Evolutionary conservation across 192 early-diverging fungal species (phyloP), one percentile per base, ranked within the genome.

Genomic region (Obelidium mucronatum): DNA sequence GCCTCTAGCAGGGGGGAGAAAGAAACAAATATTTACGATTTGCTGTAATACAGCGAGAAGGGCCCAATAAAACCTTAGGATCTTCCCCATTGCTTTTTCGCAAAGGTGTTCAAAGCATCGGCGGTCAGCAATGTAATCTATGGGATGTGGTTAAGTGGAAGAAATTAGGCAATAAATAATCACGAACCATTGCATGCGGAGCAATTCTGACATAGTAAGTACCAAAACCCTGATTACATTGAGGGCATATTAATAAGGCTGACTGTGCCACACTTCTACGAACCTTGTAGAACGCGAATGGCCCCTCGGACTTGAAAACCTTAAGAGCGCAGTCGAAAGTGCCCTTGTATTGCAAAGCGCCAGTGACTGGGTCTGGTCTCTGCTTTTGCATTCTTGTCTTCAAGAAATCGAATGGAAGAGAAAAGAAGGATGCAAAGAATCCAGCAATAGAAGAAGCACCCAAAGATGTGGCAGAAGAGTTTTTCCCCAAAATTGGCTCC

Each of bases 151-250:
- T 30, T 6, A 42, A 5, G 19, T 17, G 8, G 63, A 19, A 60
- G 8, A n/a, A 5, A 34, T 31, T 60, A 13, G n/a, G n/a, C n/a
- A n/a, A n/a, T n/a, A n/a, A n/a, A n/a, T n/a, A n/a, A n/a, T n/a
- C n/a, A n/a, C n/a, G n/a, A 54, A 87, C 69, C 85, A 88, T 88
- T 30, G 82, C 85, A 72, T 88, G 85, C 15, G 85, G 85, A 40
- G 87, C 87, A 67, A 88, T 88, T 31, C 87, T 75, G 71, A 86
- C 37, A 77, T 88, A 88, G 73, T 83, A 88, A 5, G 87, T 88
- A 22, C 71, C 66, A 74, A 88, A 88, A 40, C 86, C 77, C 83
- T 84, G 58, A 13, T 28, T 26, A 74, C 34, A 81, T 5, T 17
- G 26, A 66, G 26, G 28, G 59, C 36, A 73, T 48, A 13, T 61